phyloP scores from a whole-genome alignment of 208 protist genomes.

The Herpetomonas samuelpessoai region DNA sequence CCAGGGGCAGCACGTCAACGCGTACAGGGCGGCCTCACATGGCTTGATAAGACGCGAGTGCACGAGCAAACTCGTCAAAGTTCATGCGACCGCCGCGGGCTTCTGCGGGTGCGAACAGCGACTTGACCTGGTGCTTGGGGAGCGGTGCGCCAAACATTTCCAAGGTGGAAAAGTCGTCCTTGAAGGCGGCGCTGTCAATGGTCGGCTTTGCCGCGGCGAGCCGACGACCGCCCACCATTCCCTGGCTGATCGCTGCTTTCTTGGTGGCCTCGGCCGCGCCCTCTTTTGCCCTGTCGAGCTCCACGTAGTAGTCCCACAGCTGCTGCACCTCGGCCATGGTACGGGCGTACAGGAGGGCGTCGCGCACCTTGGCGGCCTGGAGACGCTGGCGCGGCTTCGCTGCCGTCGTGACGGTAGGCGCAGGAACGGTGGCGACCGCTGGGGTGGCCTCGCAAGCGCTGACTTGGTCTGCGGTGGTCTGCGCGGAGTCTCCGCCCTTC shows the following conservation, averaged over 20 bases:
- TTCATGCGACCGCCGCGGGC: constrained; percentile 35
- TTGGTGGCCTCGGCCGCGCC: too few relatives aligned
- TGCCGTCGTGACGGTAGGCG: not conserved
- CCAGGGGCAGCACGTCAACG: too few relatives aligned
- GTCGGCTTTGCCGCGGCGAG: constrained; percentile 3
- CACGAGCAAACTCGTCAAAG: constrained; percentile 50
- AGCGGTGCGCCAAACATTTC: constrained; percentile 65
- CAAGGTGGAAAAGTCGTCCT: constrained; percentile 48
- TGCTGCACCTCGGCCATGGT: constrained; percentile 28
- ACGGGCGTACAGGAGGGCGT: constrained; percentile 37
- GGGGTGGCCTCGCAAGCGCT: not conserved
- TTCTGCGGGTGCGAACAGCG: constrained; percentile 39
- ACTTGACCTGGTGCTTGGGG: constrained; percentile 29
- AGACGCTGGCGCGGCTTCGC: constrained; percentile 14
- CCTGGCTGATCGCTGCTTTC: not conserved
- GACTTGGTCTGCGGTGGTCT: too few relatives aligned
- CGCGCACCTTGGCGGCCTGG: constrained; percentile 21
- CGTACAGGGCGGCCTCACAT: constrained; percentile 29
- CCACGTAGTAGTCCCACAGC: constrained; percentile 60
- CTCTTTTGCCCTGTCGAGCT: too few relatives aligned
- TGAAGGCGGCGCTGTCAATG: constrained; percentile 33
- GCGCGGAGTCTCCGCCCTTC: not conserved
- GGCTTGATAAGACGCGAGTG: constrained; percentile 41
- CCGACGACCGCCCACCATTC: not conserved
- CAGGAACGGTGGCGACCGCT: not conserved